phyloP scores from a whole-genome alignment of 352 stramenopile genomes.

The Globisporangium camurandrum region DNA sequence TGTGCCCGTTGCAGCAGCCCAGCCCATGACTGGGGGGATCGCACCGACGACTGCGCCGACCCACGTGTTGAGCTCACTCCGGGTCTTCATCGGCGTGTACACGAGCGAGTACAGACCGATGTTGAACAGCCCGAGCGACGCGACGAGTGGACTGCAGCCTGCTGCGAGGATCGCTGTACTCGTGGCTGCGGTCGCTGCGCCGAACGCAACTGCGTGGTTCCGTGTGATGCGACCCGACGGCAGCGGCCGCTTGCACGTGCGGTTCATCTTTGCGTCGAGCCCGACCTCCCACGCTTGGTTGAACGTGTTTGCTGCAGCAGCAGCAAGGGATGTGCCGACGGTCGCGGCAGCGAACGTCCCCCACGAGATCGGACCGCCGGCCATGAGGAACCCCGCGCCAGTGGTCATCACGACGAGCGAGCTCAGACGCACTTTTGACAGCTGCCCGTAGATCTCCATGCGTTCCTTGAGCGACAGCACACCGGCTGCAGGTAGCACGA shows the following conservation, averaged over 20 bases:
- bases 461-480: constrained; percentile 56
- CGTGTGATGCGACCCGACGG: constrained; percentile 81
- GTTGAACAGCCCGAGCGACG: constrained; percentile 93
- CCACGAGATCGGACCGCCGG: constrained; percentile 89
- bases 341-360: constrained; percentile 85
- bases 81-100: constrained; percentile 99
- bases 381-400: constrained; percentile 93
- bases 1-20: constrained; percentile 90
- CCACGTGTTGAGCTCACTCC: constrained; percentile 97
- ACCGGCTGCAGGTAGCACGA: neutral
- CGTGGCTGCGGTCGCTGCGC: constrained; percentile 72
- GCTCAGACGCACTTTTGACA: constrained; percentile 93
- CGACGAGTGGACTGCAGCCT: constrained; percentile 93
- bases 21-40: constrained; percentile 98
- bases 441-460: constrained; percentile 77
- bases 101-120: constrained; percentile 97
- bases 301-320: constrained; percentile 93
- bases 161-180: constrained; percentile 87
- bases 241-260: constrained; percentile 92
- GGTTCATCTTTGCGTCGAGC: constrained; percentile 95
- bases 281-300: constrained; percentile 98
- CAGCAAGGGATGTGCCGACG: constrained; percentile 93
- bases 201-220: constrained; percentile 78
- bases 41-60: constrained; percentile 97
- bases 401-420: constrained; percentile 96